Conservation (phyloP, 805 yeast genomes). For the Candida piceae region DNA sequence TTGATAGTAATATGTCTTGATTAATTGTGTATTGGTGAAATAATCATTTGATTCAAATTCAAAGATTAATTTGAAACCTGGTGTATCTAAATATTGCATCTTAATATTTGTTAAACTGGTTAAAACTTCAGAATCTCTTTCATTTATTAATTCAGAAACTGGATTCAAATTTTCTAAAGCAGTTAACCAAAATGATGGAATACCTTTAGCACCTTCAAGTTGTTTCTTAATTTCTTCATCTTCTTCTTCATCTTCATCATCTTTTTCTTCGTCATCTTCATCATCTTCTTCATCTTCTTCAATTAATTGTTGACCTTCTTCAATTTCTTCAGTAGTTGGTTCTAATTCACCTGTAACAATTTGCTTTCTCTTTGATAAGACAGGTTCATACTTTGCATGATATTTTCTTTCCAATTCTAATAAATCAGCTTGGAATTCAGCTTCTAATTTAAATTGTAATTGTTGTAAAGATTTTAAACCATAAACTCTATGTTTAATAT, state of each 20-base stretch:
- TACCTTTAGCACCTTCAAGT: constrained; percentile 48
- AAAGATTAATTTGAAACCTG: constrained; percentile 86
- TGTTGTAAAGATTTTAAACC: constrained; percentile 81
- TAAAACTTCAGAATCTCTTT: constrained; percentile 83
- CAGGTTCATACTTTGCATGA: constrained; percentile 65
- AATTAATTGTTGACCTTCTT: constrained; percentile 68
- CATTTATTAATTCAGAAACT: constrained; percentile 79
- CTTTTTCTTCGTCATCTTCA: constrained; percentile 38
- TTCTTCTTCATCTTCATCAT: constrained; percentile 36
- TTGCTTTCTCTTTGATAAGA: constrained; percentile 66
- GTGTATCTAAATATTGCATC: constrained; percentile 72
- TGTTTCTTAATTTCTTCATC: constrained; percentile 26
- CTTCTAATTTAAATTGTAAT: constrained; percentile 77
- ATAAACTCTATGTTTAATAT: constrained; percentile 68
- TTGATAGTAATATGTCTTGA: constrained; percentile 90
- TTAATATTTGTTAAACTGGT: constrained; percentile 62
- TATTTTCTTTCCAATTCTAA: constrained; percentile 81
- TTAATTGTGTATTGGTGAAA: constrained; percentile 66
- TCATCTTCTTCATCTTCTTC: constrained; percentile 36
- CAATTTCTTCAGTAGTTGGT: constrained; percentile 76
- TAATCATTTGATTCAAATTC: constrained; percentile 73
- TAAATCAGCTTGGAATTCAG: constrained; percentile 85
- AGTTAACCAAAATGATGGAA: constrained; percentile 96
- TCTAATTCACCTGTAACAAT: constrained; percentile 68
- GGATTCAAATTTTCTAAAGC: constrained; percentile 83